Percentiles rank a stretch among this genome's conserved stretches.
phyloP scores from a whole-genome alignment of 2,329 filamentous ascomycete species.

The Trichoderma sp. region DNA sequence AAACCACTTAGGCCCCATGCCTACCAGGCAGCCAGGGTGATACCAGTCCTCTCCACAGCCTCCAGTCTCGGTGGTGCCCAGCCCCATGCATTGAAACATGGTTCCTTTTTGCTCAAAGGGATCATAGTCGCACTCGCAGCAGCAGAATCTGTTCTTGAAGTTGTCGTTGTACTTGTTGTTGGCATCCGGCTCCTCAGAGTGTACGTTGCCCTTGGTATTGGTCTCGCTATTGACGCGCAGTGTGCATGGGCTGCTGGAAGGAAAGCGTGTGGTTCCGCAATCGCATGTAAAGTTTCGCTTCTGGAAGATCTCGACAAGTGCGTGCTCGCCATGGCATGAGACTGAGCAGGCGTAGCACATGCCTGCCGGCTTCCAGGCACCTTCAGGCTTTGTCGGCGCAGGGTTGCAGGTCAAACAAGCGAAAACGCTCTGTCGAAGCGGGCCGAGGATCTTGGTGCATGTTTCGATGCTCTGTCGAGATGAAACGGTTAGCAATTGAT shows the following conservation, averaged over 20 bases:
- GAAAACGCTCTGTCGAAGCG: slow-evolving; percentile 85
- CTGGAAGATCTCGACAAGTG: slow-evolving; percentile 90
- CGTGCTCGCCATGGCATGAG: slow-evolving; percentile 94
- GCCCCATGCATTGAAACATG: slow-evolving; percentile 95
- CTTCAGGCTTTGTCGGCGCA: slow-evolving; percentile 64
- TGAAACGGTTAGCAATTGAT: slow-evolving; percentile 31
- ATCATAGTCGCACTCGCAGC: slow-evolving; percentile 85
- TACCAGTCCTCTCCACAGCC: slow-evolving; percentile 98
- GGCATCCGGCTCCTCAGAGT: slow-evolving; percentile 70
- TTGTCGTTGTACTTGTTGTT: slow-evolving; percentile 95
- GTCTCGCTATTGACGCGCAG: slow-evolving; percentile 74
- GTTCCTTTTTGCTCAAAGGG: slow-evolving; percentile 88
- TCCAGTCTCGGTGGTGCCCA: slow-evolving; percentile 77
- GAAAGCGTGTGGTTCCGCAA: slow-evolving; percentile 84
- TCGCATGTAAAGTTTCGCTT: slow-evolving; percentile 97
- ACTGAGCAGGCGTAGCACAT: slow-evolving; percentile 98
- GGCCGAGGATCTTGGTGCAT: slow-evolving; percentile 88
- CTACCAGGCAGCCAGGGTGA: slow-evolving; percentile 89
- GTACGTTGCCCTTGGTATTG: slow-evolving; percentile 75
- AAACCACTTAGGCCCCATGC: slow-evolving; percentile 74
- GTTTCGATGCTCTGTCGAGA: slow-evolving; percentile 80
- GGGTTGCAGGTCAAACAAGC: slow-evolving; percentile 94
- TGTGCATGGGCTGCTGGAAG: slow-evolving; percentile 70
- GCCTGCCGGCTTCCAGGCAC: slow-evolving; percentile 64
- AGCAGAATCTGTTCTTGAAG: slow-evolving; percentile 90